Conservation (phyloP, 2,329 filamentous ascomycete species). For the Fusarium sp. region DNA sequence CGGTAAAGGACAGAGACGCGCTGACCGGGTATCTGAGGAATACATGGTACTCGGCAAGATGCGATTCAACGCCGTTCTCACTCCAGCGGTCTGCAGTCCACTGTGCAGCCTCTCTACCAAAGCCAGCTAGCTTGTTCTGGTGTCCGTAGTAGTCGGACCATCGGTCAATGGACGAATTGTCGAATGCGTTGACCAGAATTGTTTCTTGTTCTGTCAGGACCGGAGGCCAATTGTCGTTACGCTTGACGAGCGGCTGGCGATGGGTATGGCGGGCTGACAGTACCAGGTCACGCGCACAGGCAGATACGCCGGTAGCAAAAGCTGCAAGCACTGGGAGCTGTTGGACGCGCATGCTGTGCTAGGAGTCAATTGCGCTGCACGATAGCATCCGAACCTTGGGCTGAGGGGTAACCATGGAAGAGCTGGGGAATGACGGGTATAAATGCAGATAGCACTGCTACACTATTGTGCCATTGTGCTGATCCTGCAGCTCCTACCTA, state of each 20-base stretch:
- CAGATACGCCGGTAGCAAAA: slow-evolving; percentile 38
- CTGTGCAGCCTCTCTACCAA: slow-evolving; percentile 50
- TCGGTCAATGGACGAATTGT: slow-evolving; percentile 50
- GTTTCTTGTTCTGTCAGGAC: slow-evolving; percentile 48
- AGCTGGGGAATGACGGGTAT: slow-evolving; percentile 21
- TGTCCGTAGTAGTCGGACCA: slow-evolving; percentile 54
- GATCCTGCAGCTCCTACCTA: neutral
- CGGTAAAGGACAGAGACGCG: slow-evolving; percentile 57
- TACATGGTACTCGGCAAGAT: slow-evolving; percentile 61
- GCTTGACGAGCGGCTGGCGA: slow-evolving; percentile 45
- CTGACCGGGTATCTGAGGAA: slow-evolving; percentile 69
- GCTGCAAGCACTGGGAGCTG: slow-evolving; percentile 33
- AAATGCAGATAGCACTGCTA: slow-evolving; percentile 25
- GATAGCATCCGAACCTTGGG: neutral
- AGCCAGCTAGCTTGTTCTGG: slow-evolving; percentile 51
- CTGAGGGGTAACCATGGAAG: neutral
- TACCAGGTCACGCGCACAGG: slow-evolving; percentile 46
- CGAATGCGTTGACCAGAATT: slow-evolving; percentile 49
- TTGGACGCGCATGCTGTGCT: slow-evolving; percentile 27
- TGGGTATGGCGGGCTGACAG: slow-evolving; percentile 45
- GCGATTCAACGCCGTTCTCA: slow-evolving; percentile 48
- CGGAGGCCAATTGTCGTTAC: slow-evolving; percentile 50
- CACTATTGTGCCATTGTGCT: neutral
- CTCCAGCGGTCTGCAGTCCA: slow-evolving; percentile 52
- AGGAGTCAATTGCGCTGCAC: neutral